Evolutionary conservation across 371 early-diverging fungal genomes (phyloP), one percentile per base, ranked within the genome.

Genomic region (Amoeboaphelidium protococcarum): DNA sequence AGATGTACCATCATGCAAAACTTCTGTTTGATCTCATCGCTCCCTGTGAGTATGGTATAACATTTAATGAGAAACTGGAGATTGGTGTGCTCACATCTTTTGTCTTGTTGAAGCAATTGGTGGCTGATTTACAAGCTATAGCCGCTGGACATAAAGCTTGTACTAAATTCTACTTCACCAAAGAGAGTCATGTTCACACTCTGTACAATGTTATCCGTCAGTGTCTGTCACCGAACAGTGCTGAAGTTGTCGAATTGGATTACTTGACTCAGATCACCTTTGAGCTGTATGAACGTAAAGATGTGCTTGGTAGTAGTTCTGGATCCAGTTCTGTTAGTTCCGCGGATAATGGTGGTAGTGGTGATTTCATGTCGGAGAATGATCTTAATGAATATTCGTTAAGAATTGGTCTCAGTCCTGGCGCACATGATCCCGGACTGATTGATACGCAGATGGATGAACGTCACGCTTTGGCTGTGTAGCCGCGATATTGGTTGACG

Each of bases 181-280:
- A 94, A 64, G 91, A 95, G 48, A 57, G 58, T 47, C 75, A 91
- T 66, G 68, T 86, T 40, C 78, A 82, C 56, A 76, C 85, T 2
- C 58, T 95, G 41, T 68, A 90, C 27, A 95, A 92, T 53, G 65
- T 90, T 41, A 80, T 95, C 2, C 73, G 82, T 50, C 63, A 78
- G 6, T 78, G 80, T 26, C 81, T 83, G 23, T 68, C 89, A 44
- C 81, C 83, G 1, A 81, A 78, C 2, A 70, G 73, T 50, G 58
- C 79, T 1, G 62, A 68, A 20, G 62, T 64, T 40, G 64, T 68
- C 26, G 64, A 75, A 3, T 63, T 87, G 13, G 79, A 75, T n/a
- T 63, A 85, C 54, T 59, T 95, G 47, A 87, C 92, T 1, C 95
- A 95, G 49, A 90, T 95, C 46, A 88, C 86, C 3, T 87, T 95